Base-by-base conservation (phyloP, 2,329 filamentous ascomycete genomes). In the Botrytis hyacinthi region DNA sequence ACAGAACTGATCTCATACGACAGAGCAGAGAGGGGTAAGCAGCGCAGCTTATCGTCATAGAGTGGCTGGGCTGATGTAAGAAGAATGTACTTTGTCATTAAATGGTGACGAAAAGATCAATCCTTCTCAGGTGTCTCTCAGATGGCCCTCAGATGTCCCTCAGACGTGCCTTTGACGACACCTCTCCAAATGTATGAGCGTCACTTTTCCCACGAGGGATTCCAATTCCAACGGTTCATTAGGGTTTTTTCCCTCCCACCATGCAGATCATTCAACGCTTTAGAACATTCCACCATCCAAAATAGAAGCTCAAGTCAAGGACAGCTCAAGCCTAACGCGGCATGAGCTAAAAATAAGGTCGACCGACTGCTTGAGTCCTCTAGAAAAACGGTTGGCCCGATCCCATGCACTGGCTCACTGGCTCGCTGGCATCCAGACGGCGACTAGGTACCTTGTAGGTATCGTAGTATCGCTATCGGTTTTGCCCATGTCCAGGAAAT, bases 401-500 rank as follows among this genome's bases (percentile, higher is more conserved):
- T 40, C 26, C 48, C 51, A 57, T 57, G 14, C 42, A 44, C 42
- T 44, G 14, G 26, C n/a, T 40, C 51, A 51, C 42, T 44, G 42
- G 42, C 42, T 44, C 42, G 16, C 42, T 44, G 14, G n/a, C n/a
- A 57, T 18, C 16, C 51, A 9, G 51, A 18, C 51, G 51, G 29
- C 51, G 40, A 14, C 40, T 14, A 40, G 10, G 12, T 40, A 40
- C 35, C 37, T 61, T 40, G 14, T 42, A 51, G 48, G 48, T 22
- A 57, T 68, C 48, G 65, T 26, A 26, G 48, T 22, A 57, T 68
- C 48, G 65, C 35, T 57, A 68, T 68, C 65, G 65, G 48, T 14
- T 51, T 14, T 54, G 65, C 22, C 65, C 63, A 67, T 37, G 46
- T 26, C 18, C 26, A 29, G 48, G 60, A 71, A 65, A 71, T 71